These are phyloP conservation scores for Actinomortierella wolfii DNA, from an alignment of 371 early-diverging fungal species.

Conservation along the genomic window DNA sequence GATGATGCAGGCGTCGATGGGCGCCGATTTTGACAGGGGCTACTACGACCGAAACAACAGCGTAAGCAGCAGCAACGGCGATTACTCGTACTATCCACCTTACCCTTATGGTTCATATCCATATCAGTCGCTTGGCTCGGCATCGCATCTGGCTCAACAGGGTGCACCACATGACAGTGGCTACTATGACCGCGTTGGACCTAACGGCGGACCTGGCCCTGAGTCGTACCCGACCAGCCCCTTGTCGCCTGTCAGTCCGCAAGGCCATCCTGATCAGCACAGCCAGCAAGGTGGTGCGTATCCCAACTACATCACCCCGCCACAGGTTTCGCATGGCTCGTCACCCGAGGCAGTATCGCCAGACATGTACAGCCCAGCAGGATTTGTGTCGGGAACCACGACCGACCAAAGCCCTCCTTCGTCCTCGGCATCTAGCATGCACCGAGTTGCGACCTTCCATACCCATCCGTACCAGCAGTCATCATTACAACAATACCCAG, in stretches of 20 bases:
- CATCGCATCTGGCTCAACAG: conserved; percentile 35
- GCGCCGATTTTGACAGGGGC: background rate
- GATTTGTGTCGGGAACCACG: conserved; percentile 5
- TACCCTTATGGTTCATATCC: conserved; percentile 33
- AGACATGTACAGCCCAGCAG: conserved; percentile 42
- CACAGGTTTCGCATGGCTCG: conserved; percentile 34
- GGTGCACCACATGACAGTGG: conserved; percentile 12
- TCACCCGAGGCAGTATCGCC: conserved; percentile 34
- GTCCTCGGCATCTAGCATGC: too few relatives aligned
- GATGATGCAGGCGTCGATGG: too few relatives aligned
- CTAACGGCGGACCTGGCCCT: background rate
- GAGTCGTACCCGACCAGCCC: conserved; percentile 37
- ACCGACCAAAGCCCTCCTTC: too few relatives aligned
- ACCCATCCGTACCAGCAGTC: too few relatives aligned
- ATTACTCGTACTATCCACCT: conserved; percentile 31
- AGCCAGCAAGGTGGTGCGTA: too few relatives aligned
- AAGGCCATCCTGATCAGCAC: too few relatives aligned
- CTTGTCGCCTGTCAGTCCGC: conserved; percentile 19
- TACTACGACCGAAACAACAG: conserved; percentile 37
- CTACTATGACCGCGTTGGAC: conserved; percentile 23
- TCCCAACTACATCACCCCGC: background rate
- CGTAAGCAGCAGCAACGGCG: conserved; percentile 30
- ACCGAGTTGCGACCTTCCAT: too few relatives aligned
- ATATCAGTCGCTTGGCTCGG: conserved; percentile 35
- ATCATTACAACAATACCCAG: too few relatives aligned